These are phyloP conservation scores for Quercus lobata DNA, from an alignment of 331 rosid species.

Conservation along the genomic window DNA sequence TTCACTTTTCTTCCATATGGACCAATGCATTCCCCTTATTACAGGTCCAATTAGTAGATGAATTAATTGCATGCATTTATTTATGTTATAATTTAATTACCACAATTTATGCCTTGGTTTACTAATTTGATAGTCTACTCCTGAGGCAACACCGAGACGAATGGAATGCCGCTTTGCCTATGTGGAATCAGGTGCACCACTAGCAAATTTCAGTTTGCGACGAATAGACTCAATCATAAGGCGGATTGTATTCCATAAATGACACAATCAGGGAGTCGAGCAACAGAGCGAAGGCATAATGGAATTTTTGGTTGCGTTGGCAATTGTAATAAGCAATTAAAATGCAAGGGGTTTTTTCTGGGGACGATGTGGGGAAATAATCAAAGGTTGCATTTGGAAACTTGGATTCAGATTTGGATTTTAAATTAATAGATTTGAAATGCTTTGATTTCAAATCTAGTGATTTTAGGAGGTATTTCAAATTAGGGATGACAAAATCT, in stretches of 20 bases:
- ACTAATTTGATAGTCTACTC: conserved; percentile 86
- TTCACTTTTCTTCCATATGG: not conserved
- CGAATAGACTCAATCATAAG: conserved; percentile 83
- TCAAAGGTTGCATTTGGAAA: too few species aligned
- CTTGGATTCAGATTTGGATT: too few species aligned
- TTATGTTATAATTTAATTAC: conserved; percentile 31
- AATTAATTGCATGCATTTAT: not conserved
- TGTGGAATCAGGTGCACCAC: conserved; percentile 43
- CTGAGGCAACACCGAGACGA: conserved; percentile 55
- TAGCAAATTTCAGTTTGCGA: conserved; percentile 62
- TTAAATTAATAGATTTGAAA: too few species aligned
- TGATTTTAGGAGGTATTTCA: too few species aligned
- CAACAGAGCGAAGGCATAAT: conserved; percentile 81
- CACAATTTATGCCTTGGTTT: conserved; percentile 91
- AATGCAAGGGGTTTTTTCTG: not conserved
- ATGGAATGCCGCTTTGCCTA: conserved; percentile 54
- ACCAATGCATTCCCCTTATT: not conserved
- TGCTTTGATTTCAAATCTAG: too few species aligned
- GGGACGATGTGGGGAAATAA: too few species aligned
- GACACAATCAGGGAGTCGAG: conserved; percentile 84
- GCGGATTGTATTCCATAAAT: conserved; percentile 75
- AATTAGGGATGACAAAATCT: too few species aligned
- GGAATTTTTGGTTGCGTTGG: conserved; percentile 80
- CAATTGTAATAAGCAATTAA: not conserved
- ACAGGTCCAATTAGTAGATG: not conserved